Evolutionary conservation across 2,329 filamentous ascomycete genomes (phyloP), one percentile per base, ranked within the genome.

Genomic region (Fusarium staphyleae): DNA sequence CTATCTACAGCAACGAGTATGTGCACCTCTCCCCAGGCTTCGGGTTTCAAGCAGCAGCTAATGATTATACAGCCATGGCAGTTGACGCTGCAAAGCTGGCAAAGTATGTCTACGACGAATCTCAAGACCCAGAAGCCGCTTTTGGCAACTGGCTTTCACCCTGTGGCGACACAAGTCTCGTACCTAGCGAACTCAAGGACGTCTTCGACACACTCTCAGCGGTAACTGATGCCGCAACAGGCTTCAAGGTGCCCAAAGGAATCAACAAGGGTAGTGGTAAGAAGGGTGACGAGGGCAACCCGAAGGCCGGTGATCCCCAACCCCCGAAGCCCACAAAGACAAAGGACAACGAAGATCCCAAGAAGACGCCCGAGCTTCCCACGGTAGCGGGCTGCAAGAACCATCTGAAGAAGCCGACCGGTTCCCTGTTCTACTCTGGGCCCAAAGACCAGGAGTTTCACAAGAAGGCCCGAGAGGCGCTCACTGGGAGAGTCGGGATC

Each of bases 281-380:
- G 33, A 46, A 46, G 15, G 43, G 43, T 9, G 43, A 46, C 16
- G 15, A 36, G 15, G 43, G 43, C 1, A 46, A 46, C 5, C 43
- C 32, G 4, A 24, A 19, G 16, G 15, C 26, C 34, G n/a, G n/a
- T n/a, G n/a, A n/a, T n/a, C n/a, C n/a, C n/a, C n/a, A n/a, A n/a
- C n/a, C n/a, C n/a, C n/a, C n/a, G n/a, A n/a, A n/a, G n/a, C n/a
- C n/a, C n/a, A n/a, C n/a, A n/a, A n/a, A n/a, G n/a, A n/a, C n/a
- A n/a, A n/a, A n/a, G n/a, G n/a, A n/a, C n/a, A n/a, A n/a, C n/a
- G n/a, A n/a, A n/a, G n/a, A n/a, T n/a, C n/a, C n/a, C n/a, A n/a
- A n/a, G n/a, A n/a, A n/a, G n/a, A n/a, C n/a, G n/a, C n/a, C n/a
- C n/a, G n/a, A n/a, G n/a, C n/a, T n/a, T n/a, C n/a, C n/a, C n/a